Percentiles rank a stretch among this genome's conserved stretches.
Evolutionary conservation across 2,329 filamentous ascomycete genomes (phyloP).

Genomic region (Colletotrichum chlorophyti): DNA sequence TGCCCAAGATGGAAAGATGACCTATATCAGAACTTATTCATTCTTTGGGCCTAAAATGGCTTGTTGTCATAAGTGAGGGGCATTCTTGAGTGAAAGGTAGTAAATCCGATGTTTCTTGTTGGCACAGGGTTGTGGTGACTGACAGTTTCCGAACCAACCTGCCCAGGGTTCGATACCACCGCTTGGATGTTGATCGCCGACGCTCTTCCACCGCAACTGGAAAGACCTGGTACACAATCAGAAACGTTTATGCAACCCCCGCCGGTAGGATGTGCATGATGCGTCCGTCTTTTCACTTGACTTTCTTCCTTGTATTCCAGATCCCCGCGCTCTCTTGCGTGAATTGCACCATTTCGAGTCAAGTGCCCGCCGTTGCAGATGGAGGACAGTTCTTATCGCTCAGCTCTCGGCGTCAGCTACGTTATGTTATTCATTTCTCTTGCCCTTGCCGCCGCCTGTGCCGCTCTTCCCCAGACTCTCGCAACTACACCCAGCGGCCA

Average conservation of each 20-base stretch:
- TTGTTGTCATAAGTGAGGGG: background rate
- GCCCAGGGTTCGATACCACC: constrained; percentile 13
- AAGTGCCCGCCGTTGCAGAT: constrained; percentile 18
- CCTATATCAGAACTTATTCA: background rate
- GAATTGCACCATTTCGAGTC: constrained; percentile 18
- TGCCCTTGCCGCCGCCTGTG: constrained; percentile 10
- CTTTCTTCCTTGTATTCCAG: constrained; percentile 11
- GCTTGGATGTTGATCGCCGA: constrained; percentile 2
- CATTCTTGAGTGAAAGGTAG: background rate
- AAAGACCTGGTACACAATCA: constrained; percentile 10
- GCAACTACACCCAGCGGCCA: constrained; percentile 5
- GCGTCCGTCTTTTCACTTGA: constrained; percentile 7
- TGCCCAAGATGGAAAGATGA: background rate
- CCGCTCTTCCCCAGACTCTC: constrained; percentile 1
- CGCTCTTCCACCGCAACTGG: constrained; percentile 7
- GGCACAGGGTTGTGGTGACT: constrained; percentile 13
- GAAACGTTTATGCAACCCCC: constrained; percentile 27
- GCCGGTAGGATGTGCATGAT: constrained; percentile 24
- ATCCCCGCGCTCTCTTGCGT: constrained; percentile 12
- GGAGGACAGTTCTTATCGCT: constrained; percentile 15
- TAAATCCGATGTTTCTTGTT: background rate
- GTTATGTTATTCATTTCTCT: background rate
- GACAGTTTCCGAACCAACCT: constrained; percentile 5
- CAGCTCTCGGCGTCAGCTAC: constrained; percentile 6
- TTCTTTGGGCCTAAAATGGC: background rate